phyloP scores from a whole-genome alignment of 202 grass and related monocot species.

The Dendrocalamus latiflorus region DNA sequence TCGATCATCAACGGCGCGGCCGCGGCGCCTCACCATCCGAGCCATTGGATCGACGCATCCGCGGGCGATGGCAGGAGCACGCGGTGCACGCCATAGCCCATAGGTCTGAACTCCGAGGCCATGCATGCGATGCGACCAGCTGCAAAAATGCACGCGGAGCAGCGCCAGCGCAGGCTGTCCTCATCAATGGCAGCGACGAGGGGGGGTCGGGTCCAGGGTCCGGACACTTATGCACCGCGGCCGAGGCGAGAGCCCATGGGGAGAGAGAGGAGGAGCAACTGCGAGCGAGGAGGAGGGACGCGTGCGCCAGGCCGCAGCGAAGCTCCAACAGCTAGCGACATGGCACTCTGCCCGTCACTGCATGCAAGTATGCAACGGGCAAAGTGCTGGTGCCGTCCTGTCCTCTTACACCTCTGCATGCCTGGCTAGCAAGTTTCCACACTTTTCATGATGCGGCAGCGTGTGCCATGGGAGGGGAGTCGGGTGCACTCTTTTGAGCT shows the following conservation, averaged over 20 bases:
- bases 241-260: neutral
- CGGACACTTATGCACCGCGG: neutral
- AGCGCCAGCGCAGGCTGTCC: neutral
- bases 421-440: neutral
- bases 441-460: neutral
- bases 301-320: neutral
- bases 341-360: conserved; percentile 26
- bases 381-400: conserved; percentile 2
- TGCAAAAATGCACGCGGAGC: neutral
- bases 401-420: neutral
- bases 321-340: conserved; percentile 48
- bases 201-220: neutral
- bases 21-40: neutral
- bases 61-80: neutral
- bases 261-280: neutral
- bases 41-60: neutral
- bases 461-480: neutral
- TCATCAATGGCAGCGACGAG: conserved; percentile 23
- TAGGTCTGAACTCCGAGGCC: neutral
- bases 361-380: conserved; percentile 20
- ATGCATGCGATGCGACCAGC: neutral
- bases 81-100: neutral
- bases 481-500: too few relatives aligned
- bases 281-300: neutral
- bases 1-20: neutral